A percentile compares a stretch with the other conserved stretches of the same genome.
Evolutionary conservation across 129 eudicot genomes (phyloP).

Genomic region (Heracleum sosnowskyi): DNA sequence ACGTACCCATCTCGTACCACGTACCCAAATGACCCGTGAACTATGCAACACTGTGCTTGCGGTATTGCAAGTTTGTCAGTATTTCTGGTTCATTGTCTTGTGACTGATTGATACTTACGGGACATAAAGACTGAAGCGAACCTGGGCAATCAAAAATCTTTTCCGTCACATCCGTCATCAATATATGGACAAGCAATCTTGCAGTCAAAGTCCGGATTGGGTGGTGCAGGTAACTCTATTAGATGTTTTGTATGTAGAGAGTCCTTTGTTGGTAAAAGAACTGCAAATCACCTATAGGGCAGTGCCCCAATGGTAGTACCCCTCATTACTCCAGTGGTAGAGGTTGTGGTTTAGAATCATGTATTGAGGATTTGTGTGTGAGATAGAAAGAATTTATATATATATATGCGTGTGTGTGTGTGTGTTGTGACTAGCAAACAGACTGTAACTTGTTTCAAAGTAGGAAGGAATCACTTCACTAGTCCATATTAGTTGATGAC

Average conservation of each 20-base stretch:
- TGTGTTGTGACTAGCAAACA: too few relatives aligned
- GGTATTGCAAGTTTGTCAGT: neutral
- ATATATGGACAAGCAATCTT: conserved; percentile 92
- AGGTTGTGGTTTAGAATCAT: neutral
- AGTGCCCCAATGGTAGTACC: too few relatives aligned
- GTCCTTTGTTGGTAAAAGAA: neutral
- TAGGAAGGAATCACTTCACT: neutral
- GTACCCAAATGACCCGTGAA: too few relatives aligned
- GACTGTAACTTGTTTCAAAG: neutral
- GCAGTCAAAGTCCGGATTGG: conserved; percentile 90
- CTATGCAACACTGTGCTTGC: too few relatives aligned
- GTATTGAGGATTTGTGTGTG: neutral
- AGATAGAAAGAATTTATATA: neutral
- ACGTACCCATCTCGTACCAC: too few relatives aligned
- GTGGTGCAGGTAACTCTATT: conserved; percentile 57
- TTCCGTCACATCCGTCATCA: conserved; percentile 83
- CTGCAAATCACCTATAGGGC: too few relatives aligned
- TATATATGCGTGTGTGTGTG: too few relatives aligned
- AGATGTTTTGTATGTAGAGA: conserved; percentile 1
- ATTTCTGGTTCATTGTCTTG: neutral
- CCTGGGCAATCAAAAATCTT: conserved; percentile 73
- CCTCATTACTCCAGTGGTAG: neutral
- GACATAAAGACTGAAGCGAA: conserved; percentile 76
- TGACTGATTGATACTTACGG: conserved; percentile 24
- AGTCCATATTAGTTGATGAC: neutral